Evolutionary conservation across 305 asterid species (phyloP), one percentile per base, ranked within the genome.

Genomic region (Fraxinus sp.): DNA sequence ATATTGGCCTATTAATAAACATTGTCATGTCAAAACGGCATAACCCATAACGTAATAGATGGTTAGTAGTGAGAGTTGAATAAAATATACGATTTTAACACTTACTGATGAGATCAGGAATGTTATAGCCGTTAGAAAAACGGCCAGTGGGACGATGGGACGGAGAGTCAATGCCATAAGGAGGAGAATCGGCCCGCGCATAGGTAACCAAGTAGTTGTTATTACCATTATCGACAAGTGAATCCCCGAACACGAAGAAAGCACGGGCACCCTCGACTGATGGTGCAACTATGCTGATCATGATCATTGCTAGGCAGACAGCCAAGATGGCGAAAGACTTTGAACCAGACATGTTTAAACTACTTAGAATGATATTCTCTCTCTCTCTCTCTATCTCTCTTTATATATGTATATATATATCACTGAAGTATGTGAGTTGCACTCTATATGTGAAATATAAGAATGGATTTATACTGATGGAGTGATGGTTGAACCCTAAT

Each of bases 151-250:
- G 90, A 2, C 88, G 92, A 78, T 90, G 95, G 14, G 91, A 83
- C 10, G 97, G 97, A 57, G 85, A 91, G 82, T 93, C 97, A 32
- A 93, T 55, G 76, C 97, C 97, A 55, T 91, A 93, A 13, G 97
- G 97, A 0, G 95, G 93, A 64, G 92, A 85, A 78, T 93, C 95
- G 0, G 97, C 97, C 84, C 95, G 83, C 0, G 97, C 97, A 3
- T 91, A 11, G 7, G 95, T 93, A 68, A 78, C 44, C 79, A 93
- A 84, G 85, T 80, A 93, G 79, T 93, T 91, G 83, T 93, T 93
- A 83, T 93, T 93, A 81, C 97, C 97, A 72, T 86, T 91, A 35
- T 93, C 97, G 5, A 93, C 97, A n/a, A 93, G 83, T 0, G 97
- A 93, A 68, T 93, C 97, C 0, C 97, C 97, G 26, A 93, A 93